A percentile compares a stretch with the other conserved stretches of the same genome.
phyloP scores from a whole-genome alignment of 139 green algal species.

The Closterium sp. region DNA sequence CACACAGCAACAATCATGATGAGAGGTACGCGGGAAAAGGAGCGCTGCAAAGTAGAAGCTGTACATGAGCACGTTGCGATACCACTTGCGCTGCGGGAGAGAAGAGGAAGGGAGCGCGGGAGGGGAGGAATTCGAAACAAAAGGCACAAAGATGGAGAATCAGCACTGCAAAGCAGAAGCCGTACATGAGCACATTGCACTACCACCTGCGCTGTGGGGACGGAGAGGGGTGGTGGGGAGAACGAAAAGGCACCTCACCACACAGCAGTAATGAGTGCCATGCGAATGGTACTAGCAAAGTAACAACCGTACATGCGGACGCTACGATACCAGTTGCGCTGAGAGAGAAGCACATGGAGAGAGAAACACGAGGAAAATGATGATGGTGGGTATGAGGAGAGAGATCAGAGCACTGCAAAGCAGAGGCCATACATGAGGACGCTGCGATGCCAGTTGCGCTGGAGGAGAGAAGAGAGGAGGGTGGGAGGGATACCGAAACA shows the following conservation, averaged over 20 bases:
- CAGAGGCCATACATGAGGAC: too few species aligned
- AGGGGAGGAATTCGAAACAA: too few species aligned
- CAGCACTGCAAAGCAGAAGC: conserved; percentile 14
- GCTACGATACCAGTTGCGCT: conserved; percentile 49
- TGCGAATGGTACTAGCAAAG: neutral
- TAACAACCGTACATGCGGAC: conserved; percentile 37
- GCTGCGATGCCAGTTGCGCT: conserved; percentile 48
- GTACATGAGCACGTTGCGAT: conserved; percentile 33
- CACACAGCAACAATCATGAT: neutral
- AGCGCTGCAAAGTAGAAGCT: conserved; percentile 19
- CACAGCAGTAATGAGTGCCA: neutral
- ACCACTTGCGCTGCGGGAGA: conserved; percentile 38
- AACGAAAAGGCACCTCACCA: too few species aligned
- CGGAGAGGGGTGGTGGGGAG: neutral
- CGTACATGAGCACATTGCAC: too few species aligned
- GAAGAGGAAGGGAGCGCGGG: neutral
- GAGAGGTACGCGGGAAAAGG: neutral
- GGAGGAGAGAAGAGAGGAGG: neutral
- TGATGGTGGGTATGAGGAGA: neutral
- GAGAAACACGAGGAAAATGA: too few species aligned
- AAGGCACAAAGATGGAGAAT: neutral
- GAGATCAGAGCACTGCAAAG: neutral
- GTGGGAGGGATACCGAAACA: too few species aligned
- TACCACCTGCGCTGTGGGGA: too few species aligned
- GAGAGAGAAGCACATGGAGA: neutral